Evolutionary conservation across 192 early-diverging fungal species (phyloP).

Genomic region (Backusella mclennaniae): DNA sequence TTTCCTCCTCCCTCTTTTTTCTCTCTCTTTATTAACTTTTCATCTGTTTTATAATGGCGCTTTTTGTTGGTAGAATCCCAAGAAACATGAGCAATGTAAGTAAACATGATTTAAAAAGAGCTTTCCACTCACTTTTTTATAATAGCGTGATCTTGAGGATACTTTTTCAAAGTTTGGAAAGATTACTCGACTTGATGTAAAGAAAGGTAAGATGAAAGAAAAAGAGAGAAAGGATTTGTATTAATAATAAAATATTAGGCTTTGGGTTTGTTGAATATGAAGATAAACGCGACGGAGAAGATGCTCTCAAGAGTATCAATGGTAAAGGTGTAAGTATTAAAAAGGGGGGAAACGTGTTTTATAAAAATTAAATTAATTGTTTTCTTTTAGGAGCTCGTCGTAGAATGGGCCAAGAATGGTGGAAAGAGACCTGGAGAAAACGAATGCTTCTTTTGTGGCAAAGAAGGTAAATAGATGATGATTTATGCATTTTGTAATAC

Average conservation of each 20-base stretch:
- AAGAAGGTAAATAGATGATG: background rate
- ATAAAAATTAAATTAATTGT: background rate
- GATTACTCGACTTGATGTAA: constrained; percentile 54
- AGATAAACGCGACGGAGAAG: constrained; percentile 47
- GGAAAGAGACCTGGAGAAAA: constrained; percentile 48
- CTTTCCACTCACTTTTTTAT: background rate
- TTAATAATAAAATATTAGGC: constrained; percentile 13
- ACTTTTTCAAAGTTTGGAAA: constrained; percentile 52
- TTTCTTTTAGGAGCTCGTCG: constrained; percentile 34
- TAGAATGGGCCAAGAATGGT: constrained; percentile 58
- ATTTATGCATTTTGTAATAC: too few relatives aligned
- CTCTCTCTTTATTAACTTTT: background rate
- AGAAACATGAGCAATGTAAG: constrained; percentile 36
- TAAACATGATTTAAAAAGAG: too few relatives aligned
- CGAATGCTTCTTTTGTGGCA: constrained; percentile 45
- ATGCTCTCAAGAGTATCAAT: constrained; percentile 44
- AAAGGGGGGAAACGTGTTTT: background rate
- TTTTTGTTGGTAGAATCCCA: constrained; percentile 47
- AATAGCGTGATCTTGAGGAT: constrained; percentile 51
- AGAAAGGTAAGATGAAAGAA: constrained; percentile 38
- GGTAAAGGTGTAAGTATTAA: constrained; percentile 36
- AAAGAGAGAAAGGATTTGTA: background rate
- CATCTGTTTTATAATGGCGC: constrained; percentile 35
- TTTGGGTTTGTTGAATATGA: constrained; percentile 54
- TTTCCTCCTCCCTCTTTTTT: background rate